Evolutionary conservation across 345 rosid genomes (phyloP).

Genomic region (Kernera saxatilis): DNA sequence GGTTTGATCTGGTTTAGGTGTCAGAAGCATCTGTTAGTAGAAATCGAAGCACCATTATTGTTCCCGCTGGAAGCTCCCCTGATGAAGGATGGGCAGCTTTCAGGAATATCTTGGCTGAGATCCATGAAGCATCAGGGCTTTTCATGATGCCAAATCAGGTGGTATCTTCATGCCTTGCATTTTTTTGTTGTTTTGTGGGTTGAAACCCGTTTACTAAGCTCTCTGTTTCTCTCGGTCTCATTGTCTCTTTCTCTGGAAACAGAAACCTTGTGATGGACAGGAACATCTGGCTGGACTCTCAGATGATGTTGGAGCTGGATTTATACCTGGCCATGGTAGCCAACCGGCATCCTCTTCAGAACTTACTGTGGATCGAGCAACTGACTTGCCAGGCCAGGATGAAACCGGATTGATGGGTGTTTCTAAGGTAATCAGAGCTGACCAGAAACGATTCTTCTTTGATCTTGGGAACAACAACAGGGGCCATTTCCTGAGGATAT

Average conservation of each 20-base stretch:
- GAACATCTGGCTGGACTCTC: constrained; percentile 86
- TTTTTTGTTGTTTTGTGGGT: not conserved
- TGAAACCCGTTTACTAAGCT: not conserved
- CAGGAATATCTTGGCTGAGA: constrained; percentile 86
- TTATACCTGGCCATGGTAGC: constrained; percentile 85
- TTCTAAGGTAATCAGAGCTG: constrained; percentile 85
- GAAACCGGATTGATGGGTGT: constrained; percentile 57
- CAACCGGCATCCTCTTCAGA: constrained; percentile 72
- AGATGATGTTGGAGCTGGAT: constrained; percentile 99
- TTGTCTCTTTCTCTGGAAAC: constrained; percentile 19
- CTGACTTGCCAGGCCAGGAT: constrained; percentile 66
- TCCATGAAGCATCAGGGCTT: constrained; percentile 76
- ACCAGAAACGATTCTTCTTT: constrained; percentile 92
- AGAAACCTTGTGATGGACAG: constrained; percentile 68
- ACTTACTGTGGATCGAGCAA: constrained; percentile 59
- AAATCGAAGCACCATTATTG: constrained; percentile 92
- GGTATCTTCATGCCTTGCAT: not conserved
- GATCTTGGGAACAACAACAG: constrained; percentile 94
- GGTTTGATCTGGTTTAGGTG: constrained; percentile 43
- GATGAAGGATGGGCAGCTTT: constrained; percentile 99
- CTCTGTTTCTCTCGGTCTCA: constrained; percentile 9
- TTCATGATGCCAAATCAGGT: constrained; percentile 77
- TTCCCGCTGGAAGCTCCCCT: constrained; percentile 79
- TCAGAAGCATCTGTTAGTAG: constrained; percentile 97
- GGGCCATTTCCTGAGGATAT: constrained; percentile 92